Base-by-base conservation (phyloP, 2,329 filamentous ascomycete genomes). In the Penicillium sumatraense region DNA sequence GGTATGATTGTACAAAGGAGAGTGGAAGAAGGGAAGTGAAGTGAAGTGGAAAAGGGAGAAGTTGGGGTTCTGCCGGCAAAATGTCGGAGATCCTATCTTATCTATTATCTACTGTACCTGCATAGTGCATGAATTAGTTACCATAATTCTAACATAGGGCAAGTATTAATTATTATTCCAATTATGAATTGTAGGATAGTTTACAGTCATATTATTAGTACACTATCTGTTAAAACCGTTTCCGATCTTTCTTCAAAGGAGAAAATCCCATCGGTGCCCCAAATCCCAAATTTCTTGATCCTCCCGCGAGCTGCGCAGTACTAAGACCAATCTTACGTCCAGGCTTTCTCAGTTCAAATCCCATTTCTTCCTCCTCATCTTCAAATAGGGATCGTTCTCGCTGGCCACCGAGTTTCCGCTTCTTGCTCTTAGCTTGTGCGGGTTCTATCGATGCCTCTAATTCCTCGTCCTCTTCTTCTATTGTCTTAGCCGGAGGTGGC, bases 351-450 rank as follows among this genome's bases (percentile, higher is more conserved):
- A 49, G 56, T 27, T 66, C 65, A 14, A 55, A 36, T 3, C 55
- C 31, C 5, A 75, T 56, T 9, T 84, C 84, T 10, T 62, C 41
- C 11, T 73, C 88, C 4, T 87, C 87, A 8, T 89, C 87, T 55
- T 89, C 87, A 63, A 93, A 91, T 5, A 95, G 70, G 3, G 86
- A 89, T 63, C 78, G 81, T 60, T 86, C 85, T 45, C 83, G 84
- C 20, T 82, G 80, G 20, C 75, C 77, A 3, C 87, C 86, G 1
- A 90, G 75, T 73, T 91, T 93, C 59, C 89, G 85, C 78, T 89
- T 92, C 80, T 88, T 91, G 69, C 85, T 87, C 59, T 68, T 80
- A 58, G 69, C 67, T 18, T 74, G 76, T 7, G 56, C 62, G n/a
- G 61, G 62, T 13, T 62, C 58, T 9, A 53, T 42, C n/a, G 52